Evolutionary conservation across 2,329 filamentous ascomycete species (phyloP), one percentile per base, ranked within the genome.

Genomic region (Trichoderma sp.): DNA sequence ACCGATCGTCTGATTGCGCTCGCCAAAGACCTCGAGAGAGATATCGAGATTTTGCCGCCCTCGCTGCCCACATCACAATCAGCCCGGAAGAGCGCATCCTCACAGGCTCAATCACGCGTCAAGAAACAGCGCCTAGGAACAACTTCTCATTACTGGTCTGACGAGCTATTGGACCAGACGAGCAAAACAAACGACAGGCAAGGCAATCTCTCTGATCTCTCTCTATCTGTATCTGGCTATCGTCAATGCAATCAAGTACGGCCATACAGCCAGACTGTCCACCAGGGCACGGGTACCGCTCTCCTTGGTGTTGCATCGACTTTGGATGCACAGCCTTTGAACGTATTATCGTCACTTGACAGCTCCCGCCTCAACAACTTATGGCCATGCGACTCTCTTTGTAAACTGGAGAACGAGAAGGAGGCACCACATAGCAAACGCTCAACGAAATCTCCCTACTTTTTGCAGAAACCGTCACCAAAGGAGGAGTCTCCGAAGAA

Each of bases 1-100:
- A 83, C 82, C 4, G 82, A 83, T 70, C 76, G 79, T 30, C 74
- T 82, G 24, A 82, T 83, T 65, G 73, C 75, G 28, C 73, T 74
- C 51, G 80, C 78, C 12, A 78, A 77, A 73, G 73, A 73, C 26
- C 74, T 81, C 11, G 77, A 79, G 70, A 69, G 61, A 26, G 75
- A 79, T 56, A 63, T 76, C 6, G 69, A 73, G 43, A 74, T 74
- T 62, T 70, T 47, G 39, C 71, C 75, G 30, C 73, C 76, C 30
- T 61, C n/a, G 28, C 30, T 56, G 4, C 26, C 24, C 15, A 43
- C 21, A 43, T 9, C 4, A 1, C 60, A 39, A 15, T 26, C 28
- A 21, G 11, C 4, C 4, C n/a, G 32, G 14, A 18, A 30, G 12
- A 58, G 21, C 39, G 11, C n/a, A n/a, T 39, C 18, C 15, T 43